phyloP scores from a whole-genome alignment of 78 protist species.

The Parvularia atlantis region DNA sequence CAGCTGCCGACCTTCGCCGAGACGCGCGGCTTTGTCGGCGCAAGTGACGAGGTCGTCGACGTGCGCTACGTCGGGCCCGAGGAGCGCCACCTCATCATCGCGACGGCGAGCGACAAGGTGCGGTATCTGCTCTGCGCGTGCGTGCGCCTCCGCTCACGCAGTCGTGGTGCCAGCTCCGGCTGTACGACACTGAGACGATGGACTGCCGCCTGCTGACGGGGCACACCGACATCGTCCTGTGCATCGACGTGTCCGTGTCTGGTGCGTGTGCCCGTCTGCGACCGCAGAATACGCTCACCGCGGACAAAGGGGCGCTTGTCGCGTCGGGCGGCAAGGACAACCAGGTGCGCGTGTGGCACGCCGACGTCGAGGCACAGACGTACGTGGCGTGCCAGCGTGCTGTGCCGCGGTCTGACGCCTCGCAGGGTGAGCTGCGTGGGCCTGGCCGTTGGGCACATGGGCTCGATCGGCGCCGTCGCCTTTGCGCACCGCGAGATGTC shows the following conservation, averaged over 20 bases:
- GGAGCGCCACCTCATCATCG: constrained; percentile 30
- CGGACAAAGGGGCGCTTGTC: too few species aligned
- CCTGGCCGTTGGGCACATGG: constrained; percentile 55
- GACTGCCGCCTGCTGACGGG: constrained; percentile 40
- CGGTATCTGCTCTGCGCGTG: neutral
- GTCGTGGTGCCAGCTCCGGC: constrained; percentile 13
- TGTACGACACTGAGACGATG: constrained; percentile 28
- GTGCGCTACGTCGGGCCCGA: constrained; percentile 15
- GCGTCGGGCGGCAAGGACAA: constrained; percentile 52
- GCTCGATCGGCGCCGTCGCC: constrained; percentile 49
- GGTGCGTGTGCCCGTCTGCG: too few species aligned
- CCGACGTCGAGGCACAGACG: neutral
- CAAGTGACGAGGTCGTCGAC: constrained; percentile 68
- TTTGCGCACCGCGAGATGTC: neutral
- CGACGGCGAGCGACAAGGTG: constrained; percentile 38
- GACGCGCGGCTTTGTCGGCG: constrained; percentile 31
- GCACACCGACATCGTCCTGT: constrained; percentile 58
- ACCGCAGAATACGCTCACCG: too few species aligned
- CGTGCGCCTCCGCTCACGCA: too few species aligned
- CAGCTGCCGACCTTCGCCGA: too few species aligned
- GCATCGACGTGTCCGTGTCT: constrained; percentile 17
- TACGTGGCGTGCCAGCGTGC: neutral
- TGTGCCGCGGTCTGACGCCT: neutral
- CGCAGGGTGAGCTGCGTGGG: constrained; percentile 1
- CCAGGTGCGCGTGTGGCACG: constrained; percentile 54